Conservation (phyloP, 345 rosid genomes). For the Rhodamnia argentea region DNA sequence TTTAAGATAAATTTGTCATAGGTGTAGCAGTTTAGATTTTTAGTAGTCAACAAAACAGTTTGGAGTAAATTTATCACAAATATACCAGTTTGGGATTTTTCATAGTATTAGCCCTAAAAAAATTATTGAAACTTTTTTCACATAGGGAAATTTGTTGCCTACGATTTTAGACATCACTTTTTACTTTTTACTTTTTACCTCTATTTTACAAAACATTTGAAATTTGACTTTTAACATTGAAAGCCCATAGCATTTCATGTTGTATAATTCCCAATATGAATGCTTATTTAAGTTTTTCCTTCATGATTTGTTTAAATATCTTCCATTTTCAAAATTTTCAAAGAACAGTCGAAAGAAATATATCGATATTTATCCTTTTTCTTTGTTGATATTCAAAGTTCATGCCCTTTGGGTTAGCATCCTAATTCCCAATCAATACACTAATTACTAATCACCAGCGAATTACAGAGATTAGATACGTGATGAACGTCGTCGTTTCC, state of each 20-base stretch:
- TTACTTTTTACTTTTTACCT: neutral
- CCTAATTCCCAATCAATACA: too few species aligned
- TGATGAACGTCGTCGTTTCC: neutral
- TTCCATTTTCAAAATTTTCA: neutral
- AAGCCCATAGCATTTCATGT: neutral
- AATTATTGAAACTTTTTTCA: neutral
- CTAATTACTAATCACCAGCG: neutral
- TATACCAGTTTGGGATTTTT: too few species aligned
- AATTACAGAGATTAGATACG: neutral
- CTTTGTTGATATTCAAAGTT: too few species aligned
- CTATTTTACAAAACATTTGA: neutral
- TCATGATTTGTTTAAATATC: neutral
- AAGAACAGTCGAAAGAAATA: neutral
- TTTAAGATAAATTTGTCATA: too few species aligned
- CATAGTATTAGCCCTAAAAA: too few species aligned
- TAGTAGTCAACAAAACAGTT: too few species aligned
- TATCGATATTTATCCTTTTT: too few species aligned
- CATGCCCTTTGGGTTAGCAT: too few species aligned
- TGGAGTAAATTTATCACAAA: too few species aligned
- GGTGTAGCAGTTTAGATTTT: too few species aligned
- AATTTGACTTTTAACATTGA: neutral
- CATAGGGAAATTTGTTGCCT: too few species aligned
- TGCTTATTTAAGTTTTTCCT: neutral
- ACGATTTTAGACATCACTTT: too few species aligned
- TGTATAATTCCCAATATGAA: neutral